A percentile compares a stretch with the other conserved stretches of the same genome.
Conservation (phyloP, 2,329 filamentous ascomycete species). For the Arachnomyces sp. region DNA sequence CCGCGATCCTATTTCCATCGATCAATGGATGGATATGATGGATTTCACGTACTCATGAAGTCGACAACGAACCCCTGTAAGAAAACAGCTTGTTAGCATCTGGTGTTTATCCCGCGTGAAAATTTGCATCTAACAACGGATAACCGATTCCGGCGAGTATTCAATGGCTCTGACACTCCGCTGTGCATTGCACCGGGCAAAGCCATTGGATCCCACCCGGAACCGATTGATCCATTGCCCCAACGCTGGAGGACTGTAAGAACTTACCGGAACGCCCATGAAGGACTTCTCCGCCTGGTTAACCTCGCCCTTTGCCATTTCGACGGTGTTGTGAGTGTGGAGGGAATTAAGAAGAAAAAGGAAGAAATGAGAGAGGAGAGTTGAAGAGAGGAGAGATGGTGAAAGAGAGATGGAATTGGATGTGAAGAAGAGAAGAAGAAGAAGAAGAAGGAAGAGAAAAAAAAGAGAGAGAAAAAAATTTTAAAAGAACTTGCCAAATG, state of each 20-base stretch:
- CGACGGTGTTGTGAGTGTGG: conserved; percentile 31
- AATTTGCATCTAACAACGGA: conserved; percentile 7
- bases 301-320: conserved; percentile 41
- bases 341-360: conserved; percentile 21
- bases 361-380: conserved; percentile 21
- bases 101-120: conserved; percentile 1
- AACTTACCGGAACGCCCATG: conserved; percentile 45
- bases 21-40: conserved; percentile 5
- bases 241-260: conserved; percentile 9
- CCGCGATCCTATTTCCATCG: not conserved
- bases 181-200: conserved; percentile 3
- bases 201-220: conserved; percentile 1
- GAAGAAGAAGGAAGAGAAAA: conserved; percentile 22
- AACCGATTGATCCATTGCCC: conserved; percentile 12
- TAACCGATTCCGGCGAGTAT: conserved; percentile 8
- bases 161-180: conserved; percentile 7
- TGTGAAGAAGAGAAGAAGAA: conserved; percentile 30
- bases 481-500: not conserved
- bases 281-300: conserved; percentile 46
- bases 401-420: conserved; percentile 22
- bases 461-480: conserved; percentile 20
- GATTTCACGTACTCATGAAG: conserved; percentile 82
- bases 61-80: conserved; percentile 84
- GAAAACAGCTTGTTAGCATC: conserved; percentile 24
- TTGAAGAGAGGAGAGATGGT: conserved; percentile 22